Base-by-base conservation (phyloP, 495 filamentous ascomycete genomes). In the Stereocaulon alpinum region DNA sequence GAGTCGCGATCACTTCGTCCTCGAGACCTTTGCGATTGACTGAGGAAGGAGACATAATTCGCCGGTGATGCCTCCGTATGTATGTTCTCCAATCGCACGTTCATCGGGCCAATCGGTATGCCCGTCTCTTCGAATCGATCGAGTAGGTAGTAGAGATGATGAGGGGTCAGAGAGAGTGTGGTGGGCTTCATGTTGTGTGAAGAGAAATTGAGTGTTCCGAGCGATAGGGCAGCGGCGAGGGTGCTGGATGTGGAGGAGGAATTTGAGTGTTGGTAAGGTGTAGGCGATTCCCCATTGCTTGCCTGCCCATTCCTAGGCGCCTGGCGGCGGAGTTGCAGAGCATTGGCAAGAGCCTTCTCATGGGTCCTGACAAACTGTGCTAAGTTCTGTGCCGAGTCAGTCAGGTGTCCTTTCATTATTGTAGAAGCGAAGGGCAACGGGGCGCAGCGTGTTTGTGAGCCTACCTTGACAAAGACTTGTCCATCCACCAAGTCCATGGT, bases 261-360 rank as follows among this genome's bases (percentile, higher is more conserved):
- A 30, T 77, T 58, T 22, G 77, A 74, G 60, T 78, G 72, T 14
- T 76, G 77, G 37, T 76, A 69, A 10, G 74, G 44, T 77, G 77
- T 54, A 72, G 65, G 71, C 68, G 68, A 66, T 50, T 67, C 64
- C 48, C 70, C 59, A 55, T 79, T 69, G 60, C 80, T 77, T 49
- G 80, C 79, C 50, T 77, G 73, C 53, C 76, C 84, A 85, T 90
- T 79, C 70, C 80, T 85, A 60, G 72, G 71, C 17, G 74, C 79
- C 64, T 89, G 87, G 58, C 84, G 81, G 66, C 82, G 83, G 56
- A 91, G 77, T 69, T 96, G 93, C 40, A 96, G 77, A 61, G 93
- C 92, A 73, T 97, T 97, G 63, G 93, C 93, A 60, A 98, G 82
- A 29, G 90, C 93, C 74, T 94, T 95, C 71, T 98, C 93, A 74